Conservation (phyloP, 208 protist species). For the Trypanosoma lewisi region DNA sequence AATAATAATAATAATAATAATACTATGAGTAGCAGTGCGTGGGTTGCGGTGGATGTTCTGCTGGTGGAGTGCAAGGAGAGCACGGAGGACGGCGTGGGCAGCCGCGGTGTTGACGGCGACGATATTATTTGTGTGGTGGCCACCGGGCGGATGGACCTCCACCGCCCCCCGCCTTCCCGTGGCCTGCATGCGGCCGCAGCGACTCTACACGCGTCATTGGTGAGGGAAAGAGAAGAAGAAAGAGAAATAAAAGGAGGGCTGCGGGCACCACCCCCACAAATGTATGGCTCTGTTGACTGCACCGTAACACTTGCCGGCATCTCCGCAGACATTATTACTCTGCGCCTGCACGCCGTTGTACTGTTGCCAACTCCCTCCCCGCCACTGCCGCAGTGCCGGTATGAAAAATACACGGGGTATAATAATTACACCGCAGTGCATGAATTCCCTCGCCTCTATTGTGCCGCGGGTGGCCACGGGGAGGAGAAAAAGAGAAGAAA, state of each 20-base stretch:
- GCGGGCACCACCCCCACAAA: background rate
- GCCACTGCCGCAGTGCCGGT: too few relatives aligned
- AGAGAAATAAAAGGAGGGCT: background rate
- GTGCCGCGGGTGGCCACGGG: background rate
- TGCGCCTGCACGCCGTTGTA: conserved; percentile 2
- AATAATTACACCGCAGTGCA: too few relatives aligned
- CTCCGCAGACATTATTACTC: background rate
- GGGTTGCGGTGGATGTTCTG: conserved; percentile 8
- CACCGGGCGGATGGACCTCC: conserved; percentile 9
- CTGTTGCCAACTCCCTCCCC: background rate
- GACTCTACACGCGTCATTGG: too few relatives aligned
- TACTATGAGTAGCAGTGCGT: too few relatives aligned
- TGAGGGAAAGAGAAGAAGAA: too few relatives aligned
- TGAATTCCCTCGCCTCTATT: background rate
- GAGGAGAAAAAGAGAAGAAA: too few relatives aligned
- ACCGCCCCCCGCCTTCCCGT: background rate
- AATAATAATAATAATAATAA: too few relatives aligned
- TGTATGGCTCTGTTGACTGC: conserved; percentile 5
- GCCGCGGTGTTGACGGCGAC: background rate
- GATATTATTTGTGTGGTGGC: conserved; percentile 12
- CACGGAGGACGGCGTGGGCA: background rate
- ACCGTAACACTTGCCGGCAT: background rate
- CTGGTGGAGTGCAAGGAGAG: conserved; percentile 7
- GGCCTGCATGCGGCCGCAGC: too few relatives aligned
- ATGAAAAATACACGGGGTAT: too few relatives aligned